These are phyloP conservation scores for Linnemannia exigua DNA, from an alignment of 192 early-diverging fungal genomes.

Conservation along the genomic window DNA sequence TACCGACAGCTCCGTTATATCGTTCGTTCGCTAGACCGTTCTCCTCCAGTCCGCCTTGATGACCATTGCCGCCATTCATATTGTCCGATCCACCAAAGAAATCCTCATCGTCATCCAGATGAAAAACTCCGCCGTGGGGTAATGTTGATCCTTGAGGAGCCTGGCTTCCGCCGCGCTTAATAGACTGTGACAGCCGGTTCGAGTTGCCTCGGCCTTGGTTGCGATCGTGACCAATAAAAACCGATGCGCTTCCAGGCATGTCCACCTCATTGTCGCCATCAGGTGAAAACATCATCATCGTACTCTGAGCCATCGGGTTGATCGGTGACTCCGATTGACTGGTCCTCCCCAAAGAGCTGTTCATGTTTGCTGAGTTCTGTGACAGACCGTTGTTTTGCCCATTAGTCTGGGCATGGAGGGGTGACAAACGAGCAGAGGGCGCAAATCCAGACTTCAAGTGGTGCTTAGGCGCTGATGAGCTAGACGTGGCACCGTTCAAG, in stretches of 20 bases:
- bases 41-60: background rate
- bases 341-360: background rate
- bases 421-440: background rate
- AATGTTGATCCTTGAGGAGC: conserved; percentile 20
- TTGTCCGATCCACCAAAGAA: background rate
- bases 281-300: conserved; percentile 65
- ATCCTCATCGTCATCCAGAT: conserved; percentile 38
- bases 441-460: background rate
- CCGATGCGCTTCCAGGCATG: conserved; percentile 52
- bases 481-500: conserved; percentile 1
- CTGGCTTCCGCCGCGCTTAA: background rate
- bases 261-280: conserved; percentile 73
- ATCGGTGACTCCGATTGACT: background rate
- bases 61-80: background rate
- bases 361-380: background rate
- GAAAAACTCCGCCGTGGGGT: conserved; percentile 48
- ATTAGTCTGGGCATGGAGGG: background rate
- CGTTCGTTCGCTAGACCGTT: background rate
- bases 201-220: background rate
- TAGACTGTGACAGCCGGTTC: background rate
- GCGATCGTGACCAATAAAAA: conserved; percentile 25
- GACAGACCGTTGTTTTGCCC: background rate
- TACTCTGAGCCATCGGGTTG: conserved; percentile 47
- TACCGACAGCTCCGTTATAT: background rate
- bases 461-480: conserved; percentile 8